Evolutionary conservation across 805 yeast genomes (phyloP), one percentile per base, ranked within the genome.

Genomic region (Candida maesae): DNA sequence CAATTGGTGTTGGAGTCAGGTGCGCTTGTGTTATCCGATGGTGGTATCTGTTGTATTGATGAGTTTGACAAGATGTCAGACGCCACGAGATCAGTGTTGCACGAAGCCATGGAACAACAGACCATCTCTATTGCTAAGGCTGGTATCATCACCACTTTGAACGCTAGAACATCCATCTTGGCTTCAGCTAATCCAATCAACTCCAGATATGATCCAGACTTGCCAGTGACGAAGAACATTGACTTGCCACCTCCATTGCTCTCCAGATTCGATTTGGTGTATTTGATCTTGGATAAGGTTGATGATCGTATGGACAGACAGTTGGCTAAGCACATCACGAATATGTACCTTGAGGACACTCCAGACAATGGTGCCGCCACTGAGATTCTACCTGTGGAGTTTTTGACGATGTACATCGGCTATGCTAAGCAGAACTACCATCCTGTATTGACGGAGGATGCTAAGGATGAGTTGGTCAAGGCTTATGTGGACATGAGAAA

Each of bases 101-200:
- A 93, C 61, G 99, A 93, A 71, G 99, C 93, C 10, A 93, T 93
- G 99, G 99, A 93, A 68, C 99, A 93, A 62, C 99, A 93, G 64
- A 93, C 99, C 1, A 93, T 93, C 33, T 89, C 97, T 9, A 88
- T 93, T 57, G 99, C 99, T 24, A 93, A 93, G 58, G 99, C 99
- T 1, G 99, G 99, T 45, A 93, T 93, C 58, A 93, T 93, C 56
- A 93, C 99, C 6, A 93, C 98, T 0, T 70, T 93, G 46, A 93
- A 93, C 61, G 99, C 99, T 1, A 76, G 99, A 65, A 91, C 97
- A 0, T 91, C 98, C 1, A 84, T 93, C 49, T 69, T 93, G 42
- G 99, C 99, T 0, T 85, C 96, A 29, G 99, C 99, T 1, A 93
- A 93, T 62, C 99, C 99, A 12, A 90, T 93, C 48, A 91, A 93